phyloP scores from a whole-genome alignment of 2,329 filamentous ascomycete genomes.

The Phaeosphaeria sp. region DNA sequence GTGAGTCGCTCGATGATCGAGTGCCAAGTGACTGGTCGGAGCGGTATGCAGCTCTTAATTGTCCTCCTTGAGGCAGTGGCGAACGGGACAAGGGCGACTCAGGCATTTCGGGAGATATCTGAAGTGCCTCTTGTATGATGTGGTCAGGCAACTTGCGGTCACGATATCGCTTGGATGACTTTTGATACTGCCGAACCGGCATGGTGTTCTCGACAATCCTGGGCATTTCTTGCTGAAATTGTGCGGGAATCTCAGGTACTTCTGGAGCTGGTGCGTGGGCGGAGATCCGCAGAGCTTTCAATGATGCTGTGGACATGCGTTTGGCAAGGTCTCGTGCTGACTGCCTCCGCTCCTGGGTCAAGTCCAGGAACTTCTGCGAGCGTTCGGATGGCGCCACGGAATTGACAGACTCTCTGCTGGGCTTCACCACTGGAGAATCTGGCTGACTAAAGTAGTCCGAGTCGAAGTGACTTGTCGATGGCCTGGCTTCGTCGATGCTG shows the following conservation, averaged over 20 bases:
- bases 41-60: slow-evolving; percentile 1
- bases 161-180: slow-evolving; percentile 13
- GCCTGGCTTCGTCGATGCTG: slow-evolving; percentile 44
- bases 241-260: slow-evolving; percentile 19
- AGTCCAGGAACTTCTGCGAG: slow-evolving; percentile 39
- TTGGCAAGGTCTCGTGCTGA: slow-evolving; percentile 40
- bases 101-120: slow-evolving; percentile 13
- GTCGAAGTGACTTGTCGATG: slow-evolving; percentile 46
- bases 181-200: slow-evolving; percentile 8
- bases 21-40: slow-evolving; percentile 12
- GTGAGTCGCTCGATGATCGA: slow-evolving; percentile 15
- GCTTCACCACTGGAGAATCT: slow-evolving; percentile 34
- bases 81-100: slow-evolving; percentile 16
- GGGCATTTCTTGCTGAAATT: slow-evolving; percentile 14
- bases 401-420: slow-evolving; percentile 25
- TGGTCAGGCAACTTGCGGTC: slow-evolving; percentile 11
- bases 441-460: slow-evolving; percentile 49
- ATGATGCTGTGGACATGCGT: slow-evolving; percentile 39
- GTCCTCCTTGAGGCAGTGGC: slow-evolving; percentile 12
- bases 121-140: slow-evolving; percentile 17
- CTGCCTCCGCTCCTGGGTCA: slow-evolving; percentile 29
- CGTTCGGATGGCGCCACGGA: slow-evolving; percentile 30
- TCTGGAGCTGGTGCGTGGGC: slow-evolving; percentile 18
- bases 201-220: slow-evolving; percentile 12
- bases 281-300: slow-evolving; percentile 23